Evolutionary conservation across 2,329 filamentous ascomycete species (phyloP).

Genomic region (Diatrype stigma): DNA sequence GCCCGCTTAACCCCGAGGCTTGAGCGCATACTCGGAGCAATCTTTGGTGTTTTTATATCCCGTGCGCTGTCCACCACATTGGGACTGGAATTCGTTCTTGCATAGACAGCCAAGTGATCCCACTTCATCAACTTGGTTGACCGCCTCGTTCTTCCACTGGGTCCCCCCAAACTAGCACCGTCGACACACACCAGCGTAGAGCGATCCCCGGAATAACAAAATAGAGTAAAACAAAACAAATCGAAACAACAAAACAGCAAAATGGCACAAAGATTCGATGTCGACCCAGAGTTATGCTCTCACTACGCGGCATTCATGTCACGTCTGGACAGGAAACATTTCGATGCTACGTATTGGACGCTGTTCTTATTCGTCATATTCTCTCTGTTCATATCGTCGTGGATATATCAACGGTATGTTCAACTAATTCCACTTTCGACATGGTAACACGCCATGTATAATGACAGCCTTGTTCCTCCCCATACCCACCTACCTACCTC

Average conservation of each 20-base stretch:
- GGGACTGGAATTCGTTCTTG: too few species aligned
- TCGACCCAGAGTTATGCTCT: constrained; percentile 27
- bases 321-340: constrained; percentile 29
- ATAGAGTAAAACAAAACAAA: neutral
- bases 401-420: constrained; percentile 31
- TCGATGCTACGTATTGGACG: constrained; percentile 37
- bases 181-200: too few species aligned
- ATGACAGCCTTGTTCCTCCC: neutral
- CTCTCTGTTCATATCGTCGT: constrained; percentile 34
- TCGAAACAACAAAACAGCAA: neutral
- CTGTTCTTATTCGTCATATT: constrained; percentile 34
- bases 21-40: too few species aligned
- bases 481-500: neutral
- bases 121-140: too few species aligned
- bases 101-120: too few species aligned
- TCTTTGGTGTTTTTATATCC: too few species aligned
- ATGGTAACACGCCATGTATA: too few species aligned
- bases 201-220: too few species aligned
- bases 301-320: constrained; percentile 38
- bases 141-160: too few species aligned
- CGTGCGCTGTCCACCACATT: too few species aligned
- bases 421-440: neutral
- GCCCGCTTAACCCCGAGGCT: too few species aligned
- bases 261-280: neutral
- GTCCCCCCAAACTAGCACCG: too few species aligned